Evolutionary conservation across 2,329 filamentous ascomycete species (phyloP), one percentile per base, ranked within the genome.

Genomic region (Aspergillus sp.): DNA sequence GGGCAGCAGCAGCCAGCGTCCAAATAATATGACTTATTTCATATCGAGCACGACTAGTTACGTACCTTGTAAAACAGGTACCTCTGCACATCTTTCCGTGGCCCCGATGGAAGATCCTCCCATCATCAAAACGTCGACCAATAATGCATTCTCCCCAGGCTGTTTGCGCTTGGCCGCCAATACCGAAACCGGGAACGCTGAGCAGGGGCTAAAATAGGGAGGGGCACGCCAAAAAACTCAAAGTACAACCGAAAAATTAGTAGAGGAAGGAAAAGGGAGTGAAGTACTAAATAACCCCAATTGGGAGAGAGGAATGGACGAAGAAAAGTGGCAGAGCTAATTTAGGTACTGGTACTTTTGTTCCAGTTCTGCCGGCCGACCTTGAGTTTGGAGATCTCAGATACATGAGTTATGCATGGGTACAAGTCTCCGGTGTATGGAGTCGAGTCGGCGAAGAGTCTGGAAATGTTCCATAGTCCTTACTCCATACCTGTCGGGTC

Each of bases 101-200:
- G 42, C 37, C 39, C 53, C 53, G 45, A 49, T 49, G 46, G 44
- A 33, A 33, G 46, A 40, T 48, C 22, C 37, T 34, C 48, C 15
- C 24, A 30, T 42, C 22, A 40, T 11, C 8, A 48, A 41, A 49
- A 34, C 27, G 19, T 55, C 53, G 5, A 17, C 53, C 45, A 55
- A 55, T 44, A 48, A 30, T 22, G 15, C 22, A 20, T 22, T 19
- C 9, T 41, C 17, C 12, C 19, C 40, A 33, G 17, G 39, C 11
- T 37, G 5, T 40, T 17, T 54, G 6, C 4, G 15, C 33, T 27
- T 41, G 15, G 24, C 41, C 17, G 12, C 12, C 27, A 4, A 30
- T 4, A 30, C 34, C 34, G 44, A 41, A 40, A 54, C 34, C 52
- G 27, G 50, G 12, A 42, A 20, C 44, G 11, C 9, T 24, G 48